Base-by-base conservation (phyloP, 192 early-diverging fungal species). In the Linnemannia exigua region DNA sequence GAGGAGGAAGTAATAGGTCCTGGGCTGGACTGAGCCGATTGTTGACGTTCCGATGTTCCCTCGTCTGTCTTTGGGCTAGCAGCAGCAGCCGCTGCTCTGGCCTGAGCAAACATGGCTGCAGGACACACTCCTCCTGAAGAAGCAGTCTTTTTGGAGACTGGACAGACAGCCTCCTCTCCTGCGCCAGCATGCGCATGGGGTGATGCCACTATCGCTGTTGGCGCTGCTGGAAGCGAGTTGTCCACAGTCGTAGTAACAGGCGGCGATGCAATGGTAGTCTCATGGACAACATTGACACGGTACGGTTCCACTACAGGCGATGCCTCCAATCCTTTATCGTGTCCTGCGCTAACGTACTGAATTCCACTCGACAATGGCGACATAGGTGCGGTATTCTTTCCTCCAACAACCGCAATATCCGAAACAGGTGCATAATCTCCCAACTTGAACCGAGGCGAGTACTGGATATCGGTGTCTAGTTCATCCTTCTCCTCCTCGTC, bases 401-500 rank as follows among this genome's bases (percentile, higher is more conserved):
- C 25, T 0, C 1, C 47, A 2, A 3, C 37, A 5, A 79, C 7
- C 52, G 9, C 36, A 31, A 44, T 25, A 2, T 50, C 72, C 48
- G 37, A 28, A 19, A 73, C 22, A 22, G 44, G n/a, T 25, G 63
- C 37, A 16, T 48, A 37, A 5, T 52, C 47, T 36, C 35, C 67
- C 20, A 72, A 44, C 28, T 63, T 63, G 58, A 63, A 33, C 58
- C 28, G 58, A n/a, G 28, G 14, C 46, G 66, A 11, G 38, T 35
- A 67, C 20, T 76, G 66, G 11, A 54, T 48, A 20, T 76, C n/a
- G 0, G 20, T 37, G 4, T 63, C 36, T 7, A 46, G 36, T 20
- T 86, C 84, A 63, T 86, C 84, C 72, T 80, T 75, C 9, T 86
- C 84, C 19, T 86, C 83, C 46, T 79, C 83, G 9, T 85, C 83